Percentiles rank a stretch among this genome's conserved stretches.
Conservation (phyloP, 192 early-diverging fungal genomes). For the Lunasporangiospora selenospora region DNA sequence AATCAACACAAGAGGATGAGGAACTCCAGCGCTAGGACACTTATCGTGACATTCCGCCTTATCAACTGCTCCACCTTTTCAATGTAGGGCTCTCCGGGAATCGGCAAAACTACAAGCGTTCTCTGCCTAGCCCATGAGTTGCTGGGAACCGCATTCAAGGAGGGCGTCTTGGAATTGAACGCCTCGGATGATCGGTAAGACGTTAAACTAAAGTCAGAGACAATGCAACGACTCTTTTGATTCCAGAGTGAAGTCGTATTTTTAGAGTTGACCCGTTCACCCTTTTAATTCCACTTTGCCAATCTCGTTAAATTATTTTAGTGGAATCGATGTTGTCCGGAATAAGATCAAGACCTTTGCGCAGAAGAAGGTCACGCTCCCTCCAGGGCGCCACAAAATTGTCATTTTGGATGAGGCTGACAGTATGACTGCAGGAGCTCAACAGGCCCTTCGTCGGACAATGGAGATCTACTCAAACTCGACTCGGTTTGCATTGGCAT, state of each 20-base stretch:
- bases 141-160: conserved; percentile 84
- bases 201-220: neutral
- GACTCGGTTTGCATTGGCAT: conserved; percentile 96
- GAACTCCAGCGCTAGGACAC: no score
- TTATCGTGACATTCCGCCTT: no score
- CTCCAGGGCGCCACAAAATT: conserved; percentile 84
- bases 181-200: conserved; percentile 95
- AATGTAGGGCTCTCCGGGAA: conserved; percentile 86
- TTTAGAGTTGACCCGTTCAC: neutral
- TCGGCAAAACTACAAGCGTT: conserved; percentile 98
- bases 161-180: conserved; percentile 96
- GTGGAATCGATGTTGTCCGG: conserved; percentile 95
- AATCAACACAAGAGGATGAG: no score
- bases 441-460: conserved; percentile 96
- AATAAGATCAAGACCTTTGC: conserved; percentile 99
- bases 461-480: conserved; percentile 98
- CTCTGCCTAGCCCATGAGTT: conserved; percentile 91
- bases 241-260: neutral
- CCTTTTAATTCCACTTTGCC: neutral
- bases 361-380: conserved; percentile 96
- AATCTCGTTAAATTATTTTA: conserved; percentile 29
- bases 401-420: conserved; percentile 99
- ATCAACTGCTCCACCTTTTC: no score
- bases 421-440: conserved; percentile 96
- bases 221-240: neutral